Percentiles rank a stretch among this genome's conserved stretches.
Evolutionary conservation across 768 basidiomycete species (phyloP).

Genomic region (Amanita exitialis): DNA sequence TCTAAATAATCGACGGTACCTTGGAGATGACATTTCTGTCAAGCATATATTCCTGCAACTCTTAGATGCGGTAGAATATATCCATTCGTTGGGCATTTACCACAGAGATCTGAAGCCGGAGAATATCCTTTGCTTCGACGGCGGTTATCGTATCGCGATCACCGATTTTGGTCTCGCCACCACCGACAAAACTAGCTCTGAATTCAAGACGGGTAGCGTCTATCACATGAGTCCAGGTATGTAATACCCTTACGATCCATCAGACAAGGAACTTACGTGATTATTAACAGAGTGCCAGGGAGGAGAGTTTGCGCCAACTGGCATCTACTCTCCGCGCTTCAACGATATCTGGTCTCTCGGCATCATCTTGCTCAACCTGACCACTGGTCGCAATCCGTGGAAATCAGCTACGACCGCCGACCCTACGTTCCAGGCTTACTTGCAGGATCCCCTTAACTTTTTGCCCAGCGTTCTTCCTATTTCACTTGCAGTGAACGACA

Average conservation of each 20-base stretch:
- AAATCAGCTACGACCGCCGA: conserved; percentile 76
- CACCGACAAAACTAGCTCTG: conserved; percentile 71
- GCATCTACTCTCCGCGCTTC: conserved; percentile 73
- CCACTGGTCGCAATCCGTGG: conserved; percentile 95
- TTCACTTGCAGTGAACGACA: conserved; percentile 62
- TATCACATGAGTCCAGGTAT: conserved; percentile 96
- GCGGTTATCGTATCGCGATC: conserved; percentile 69
- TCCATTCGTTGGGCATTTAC: conserved; percentile 85
- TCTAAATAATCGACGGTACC: conserved; percentile 62
- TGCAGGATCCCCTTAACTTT: conserved; percentile 72
- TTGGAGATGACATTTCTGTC: conserved; percentile 79
- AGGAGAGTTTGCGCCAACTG: conserved; percentile 55
- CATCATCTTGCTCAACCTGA: conserved; percentile 91
- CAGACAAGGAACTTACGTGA: not conserved
- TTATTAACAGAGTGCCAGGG: conserved; percentile 79
- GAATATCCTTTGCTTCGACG: conserved; percentile 80
- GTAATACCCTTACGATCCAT: conserved; percentile 12
- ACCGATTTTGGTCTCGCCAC: conserved; percentile 97
- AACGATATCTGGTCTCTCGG: conserved; percentile 98
- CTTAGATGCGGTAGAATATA: conserved; percentile 87
- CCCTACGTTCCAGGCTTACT: conserved; percentile 88
- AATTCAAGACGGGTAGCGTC: conserved; percentile 94
- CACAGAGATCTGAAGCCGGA: conserved; percentile 98
- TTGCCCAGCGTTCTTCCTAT: conserved; percentile 83
- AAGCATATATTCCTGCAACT: conserved; percentile 89